phyloP scores from a whole-genome alignment of 2,329 filamentous ascomycete species.

The Pseudohalonectria lignicola region DNA sequence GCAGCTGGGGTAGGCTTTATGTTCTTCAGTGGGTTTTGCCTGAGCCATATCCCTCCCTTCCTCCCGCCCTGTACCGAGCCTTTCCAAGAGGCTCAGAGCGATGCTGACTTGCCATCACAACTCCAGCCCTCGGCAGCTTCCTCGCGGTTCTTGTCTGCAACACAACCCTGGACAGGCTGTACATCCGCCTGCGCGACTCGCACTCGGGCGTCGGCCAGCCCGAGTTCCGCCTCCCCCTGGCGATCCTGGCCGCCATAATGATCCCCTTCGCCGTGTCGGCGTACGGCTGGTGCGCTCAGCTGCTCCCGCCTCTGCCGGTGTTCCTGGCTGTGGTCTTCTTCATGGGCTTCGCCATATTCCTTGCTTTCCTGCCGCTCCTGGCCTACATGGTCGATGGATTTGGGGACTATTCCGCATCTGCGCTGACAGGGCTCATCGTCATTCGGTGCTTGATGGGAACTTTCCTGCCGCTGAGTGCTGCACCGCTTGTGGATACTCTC shows the following conservation, averaged over 20 bases:
- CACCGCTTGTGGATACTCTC: slow-evolving; percentile 31
- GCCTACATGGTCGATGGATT: slow-evolving; percentile 48
- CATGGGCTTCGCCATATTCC: slow-evolving; percentile 31
- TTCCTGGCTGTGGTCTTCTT: slow-evolving; percentile 31
- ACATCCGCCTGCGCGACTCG: slow-evolving; percentile 30
- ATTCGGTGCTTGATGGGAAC: slow-evolving; percentile 43
- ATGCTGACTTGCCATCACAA: slow-evolving; percentile 7
- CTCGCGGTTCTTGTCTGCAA: slow-evolving; percentile 39
- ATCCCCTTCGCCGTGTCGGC: slow-evolving; percentile 31
- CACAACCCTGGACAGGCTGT: slow-evolving; percentile 38
- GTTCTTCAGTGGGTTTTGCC: slow-evolving; percentile 28
- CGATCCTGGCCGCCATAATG: slow-evolving; percentile 31
- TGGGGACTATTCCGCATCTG: slow-evolving; percentile 43
- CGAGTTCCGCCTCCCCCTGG: slow-evolving; percentile 42
- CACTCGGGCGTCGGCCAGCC: slow-evolving; percentile 29
- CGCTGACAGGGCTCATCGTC: slow-evolving; percentile 45
- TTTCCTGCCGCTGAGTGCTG: slow-evolving; percentile 40
- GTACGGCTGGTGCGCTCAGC: slow-evolving; percentile 41
- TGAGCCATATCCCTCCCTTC: no score
- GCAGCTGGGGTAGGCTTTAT: slow-evolving; percentile 42
- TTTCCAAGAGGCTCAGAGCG: background rate
- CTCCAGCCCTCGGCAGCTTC: slow-evolving; percentile 34
- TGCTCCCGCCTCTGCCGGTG: slow-evolving; percentile 26
- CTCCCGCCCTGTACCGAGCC: no score
- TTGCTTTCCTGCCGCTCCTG: slow-evolving; percentile 37